Base-by-base conservation (phyloP, 2,329 filamentous ascomycete species). In the Tolypocladium album region DNA sequence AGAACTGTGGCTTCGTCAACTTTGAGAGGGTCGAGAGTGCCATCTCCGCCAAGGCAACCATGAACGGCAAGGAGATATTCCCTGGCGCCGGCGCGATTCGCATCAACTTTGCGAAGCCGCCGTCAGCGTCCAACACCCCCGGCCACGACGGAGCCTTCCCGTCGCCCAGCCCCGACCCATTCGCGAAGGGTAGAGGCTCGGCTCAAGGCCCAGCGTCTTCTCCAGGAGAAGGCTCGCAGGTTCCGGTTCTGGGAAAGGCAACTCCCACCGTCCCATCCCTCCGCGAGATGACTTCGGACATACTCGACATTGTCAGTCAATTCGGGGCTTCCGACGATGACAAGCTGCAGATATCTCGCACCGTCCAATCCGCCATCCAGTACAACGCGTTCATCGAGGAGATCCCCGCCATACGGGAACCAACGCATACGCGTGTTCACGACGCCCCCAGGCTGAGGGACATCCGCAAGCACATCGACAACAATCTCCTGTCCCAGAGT, bases 1-100 rank as follows among this genome's bases (percentile, higher is more conserved):
- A 99, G 81, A 97, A 96, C 75, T 99, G 94, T 71, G 94, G 93
- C 3, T 99, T 99, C 67, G 93, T 99, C 71, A 99, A 99, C 74
- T 99, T 96, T 69, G 92, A 97, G 74, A 88, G 85, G 61, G 77
- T 94, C 38, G 92, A 97, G 65, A 96, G 91, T 71, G 94, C 94
- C 60, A 87, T 97, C 45, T 87, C 90, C 62, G 94, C 94, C 20
- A 95, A 93, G 72, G 86, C 86, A 17, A 83, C 87, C 70, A 87
- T 96, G 75, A 97, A 97, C 69, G 92, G 92, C 68, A 97, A 96
- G 75, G 94, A 99, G 73, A 97, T 99, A 62, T 99, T 99, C 78
- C 94, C 94, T 11, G 94, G 94, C 59, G 92, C 92, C 61, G 94
- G 94, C 1, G 92, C 93, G 20, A 90, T 97, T 61, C 85, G 93